Evolutionary conservation across 2,329 filamentous ascomycete genomes (phyloP).

Genomic region (Claviceps quebecensis): DNA sequence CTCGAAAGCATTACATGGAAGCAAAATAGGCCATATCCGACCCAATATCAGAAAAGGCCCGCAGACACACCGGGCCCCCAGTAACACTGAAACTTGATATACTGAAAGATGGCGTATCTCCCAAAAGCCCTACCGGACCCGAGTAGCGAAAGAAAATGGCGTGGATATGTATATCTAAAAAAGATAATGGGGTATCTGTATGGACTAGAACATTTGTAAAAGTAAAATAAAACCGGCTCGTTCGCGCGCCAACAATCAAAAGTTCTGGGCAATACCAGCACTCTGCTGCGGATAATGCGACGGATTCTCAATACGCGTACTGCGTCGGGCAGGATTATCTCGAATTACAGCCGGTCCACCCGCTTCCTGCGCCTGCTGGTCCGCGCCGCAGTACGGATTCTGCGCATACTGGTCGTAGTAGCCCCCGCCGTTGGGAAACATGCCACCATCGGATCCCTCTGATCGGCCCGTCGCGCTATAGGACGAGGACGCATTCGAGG

Average conservation of each 20-base stretch:
- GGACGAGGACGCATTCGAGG: slow-evolving; percentile 90
- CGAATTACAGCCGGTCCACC: slow-evolving; percentile 67
- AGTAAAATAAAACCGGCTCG: not conserved
- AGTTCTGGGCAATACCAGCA: slow-evolving; percentile 93
- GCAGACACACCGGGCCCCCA: no score
- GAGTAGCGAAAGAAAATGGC: no score
- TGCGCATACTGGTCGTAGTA: slow-evolving; percentile 48
- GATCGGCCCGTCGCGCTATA: slow-evolving; percentile 77
- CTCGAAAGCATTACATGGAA: no score
- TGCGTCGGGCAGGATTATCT: slow-evolving; percentile 81
- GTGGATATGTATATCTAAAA: no score
- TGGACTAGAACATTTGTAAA: no score
- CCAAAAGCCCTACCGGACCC: no score
- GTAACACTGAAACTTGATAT: no score
- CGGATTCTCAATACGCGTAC: slow-evolving; percentile 87
- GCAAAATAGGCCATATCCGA: no score
- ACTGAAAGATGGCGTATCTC: no score
- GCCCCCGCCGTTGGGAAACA: slow-evolving; percentile 31
- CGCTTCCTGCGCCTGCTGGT: slow-evolving; percentile 29
- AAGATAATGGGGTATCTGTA: no score
- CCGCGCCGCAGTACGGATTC: slow-evolving; percentile 36
- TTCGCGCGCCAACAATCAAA: slow-evolving; percentile 22
- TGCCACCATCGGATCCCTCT: slow-evolving; percentile 43
- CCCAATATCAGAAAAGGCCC: no score
- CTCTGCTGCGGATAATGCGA: slow-evolving; percentile 84